phyloP scores from a whole-genome alignment of 2,329 filamentous ascomycete genomes.

The Pseudogymnoascus sp. region DNA sequence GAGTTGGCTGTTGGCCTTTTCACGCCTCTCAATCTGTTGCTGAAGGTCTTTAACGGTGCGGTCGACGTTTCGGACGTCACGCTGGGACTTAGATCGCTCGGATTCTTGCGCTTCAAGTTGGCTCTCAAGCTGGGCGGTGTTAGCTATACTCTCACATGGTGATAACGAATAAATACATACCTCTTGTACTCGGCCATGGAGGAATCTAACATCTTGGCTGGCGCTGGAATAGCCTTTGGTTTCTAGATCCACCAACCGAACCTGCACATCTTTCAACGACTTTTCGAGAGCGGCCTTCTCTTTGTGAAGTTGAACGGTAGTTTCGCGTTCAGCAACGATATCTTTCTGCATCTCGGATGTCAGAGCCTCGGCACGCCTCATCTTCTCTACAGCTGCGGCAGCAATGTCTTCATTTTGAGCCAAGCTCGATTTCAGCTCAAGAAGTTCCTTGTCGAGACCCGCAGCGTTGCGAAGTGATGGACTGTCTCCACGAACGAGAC shows the following conservation, averaged over 20 bases:
- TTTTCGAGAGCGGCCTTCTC: conserved; percentile 89
- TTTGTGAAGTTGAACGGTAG: conserved; percentile 72
- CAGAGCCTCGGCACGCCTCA: conserved; percentile 85
- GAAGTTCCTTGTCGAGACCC: conserved; percentile 75
- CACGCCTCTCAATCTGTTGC: conserved; percentile 82
- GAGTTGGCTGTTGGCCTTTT: conserved; percentile 75
- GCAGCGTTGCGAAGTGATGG: conserved; percentile 86
- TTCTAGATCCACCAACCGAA: conserved; percentile 85
- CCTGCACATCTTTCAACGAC: conserved; percentile 79
- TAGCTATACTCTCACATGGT: conserved; percentile 20
- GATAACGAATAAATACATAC: conserved; percentile 44
- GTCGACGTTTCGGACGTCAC: conserved; percentile 85
- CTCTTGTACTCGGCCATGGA: conserved; percentile 92
- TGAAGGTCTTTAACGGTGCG: conserved; percentile 90
- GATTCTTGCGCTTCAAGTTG: conserved; percentile 78
- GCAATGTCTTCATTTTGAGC: conserved; percentile 93
- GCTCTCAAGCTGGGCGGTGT: conserved; percentile 63
- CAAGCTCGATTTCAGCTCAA: conserved; percentile 80
- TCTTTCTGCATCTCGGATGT: conserved; percentile 89
- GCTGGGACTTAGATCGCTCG: conserved; percentile 70
- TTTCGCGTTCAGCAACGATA: conserved; percentile 76
- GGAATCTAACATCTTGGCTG: conserved; percentile 89
- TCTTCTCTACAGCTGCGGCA: conserved; percentile 88
- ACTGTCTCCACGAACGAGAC: conserved; percentile 75
- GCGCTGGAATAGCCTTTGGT: conserved; percentile 94